These are phyloP conservation scores for Croton laevigatus DNA, from an alignment of 441 rosid species.

Conservation along the genomic window DNA sequence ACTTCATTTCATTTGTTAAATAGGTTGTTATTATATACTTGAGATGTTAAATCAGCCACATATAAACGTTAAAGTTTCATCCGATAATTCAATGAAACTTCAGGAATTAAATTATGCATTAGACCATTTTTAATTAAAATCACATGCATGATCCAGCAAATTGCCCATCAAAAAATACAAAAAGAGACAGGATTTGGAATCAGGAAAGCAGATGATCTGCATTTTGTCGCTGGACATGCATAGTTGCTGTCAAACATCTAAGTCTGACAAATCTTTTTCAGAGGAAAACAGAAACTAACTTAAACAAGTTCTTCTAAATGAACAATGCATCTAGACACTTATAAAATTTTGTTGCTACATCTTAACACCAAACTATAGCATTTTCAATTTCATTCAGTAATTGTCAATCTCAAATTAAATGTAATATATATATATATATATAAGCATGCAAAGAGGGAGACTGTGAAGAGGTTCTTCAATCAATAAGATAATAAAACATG, in stretches of 20 bases:
- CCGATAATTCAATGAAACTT: too few relatives aligned
- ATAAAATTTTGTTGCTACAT: background rate
- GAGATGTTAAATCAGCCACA: background rate
- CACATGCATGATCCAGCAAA: too few relatives aligned
- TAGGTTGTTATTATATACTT: background rate
- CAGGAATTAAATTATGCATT: too few relatives aligned
- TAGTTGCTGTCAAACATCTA: background rate
- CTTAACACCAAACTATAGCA: constrained; percentile 2
- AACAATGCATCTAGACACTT: background rate
- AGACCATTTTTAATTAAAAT: too few relatives aligned
- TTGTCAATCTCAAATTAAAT: background rate
- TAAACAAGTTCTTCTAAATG: background rate
- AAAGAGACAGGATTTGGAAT: background rate
- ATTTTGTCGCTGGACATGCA: background rate
- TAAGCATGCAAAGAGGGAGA: background rate
- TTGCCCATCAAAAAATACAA: too few relatives aligned
- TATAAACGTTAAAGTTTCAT: too few relatives aligned
- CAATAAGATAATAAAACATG: background rate
- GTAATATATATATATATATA: too few relatives aligned
- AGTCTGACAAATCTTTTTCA: background rate
- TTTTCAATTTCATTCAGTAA: background rate
- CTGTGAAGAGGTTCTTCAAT: background rate
- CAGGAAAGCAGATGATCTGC: background rate
- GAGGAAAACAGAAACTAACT: background rate
- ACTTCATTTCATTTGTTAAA: too few relatives aligned